These are phyloP conservation scores for Phytopythium mirpurense DNA, from an alignment of 352 stramenopile genomes.

Conservation along the genomic window DNA sequence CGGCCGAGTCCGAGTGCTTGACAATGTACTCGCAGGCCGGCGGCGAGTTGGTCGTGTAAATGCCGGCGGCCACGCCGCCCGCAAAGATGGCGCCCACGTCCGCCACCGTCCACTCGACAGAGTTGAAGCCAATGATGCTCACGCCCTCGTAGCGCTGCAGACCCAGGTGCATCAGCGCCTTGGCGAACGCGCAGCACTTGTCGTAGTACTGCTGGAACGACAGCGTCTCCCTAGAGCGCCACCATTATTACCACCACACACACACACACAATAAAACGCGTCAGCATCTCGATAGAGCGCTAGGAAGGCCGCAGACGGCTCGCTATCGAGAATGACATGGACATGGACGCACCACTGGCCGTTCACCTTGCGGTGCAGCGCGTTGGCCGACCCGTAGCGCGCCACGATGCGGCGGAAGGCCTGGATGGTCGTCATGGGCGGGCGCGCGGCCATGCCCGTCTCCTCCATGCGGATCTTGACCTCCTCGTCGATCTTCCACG, in stretches of 20 bases:
- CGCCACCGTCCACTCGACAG: slow-evolving; percentile 91
- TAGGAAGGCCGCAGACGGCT: too few relatives aligned
- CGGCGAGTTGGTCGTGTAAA: slow-evolving; percentile 95
- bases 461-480: slow-evolving; percentile 67
- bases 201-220: slow-evolving; percentile 80
- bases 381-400: slow-evolving; percentile 46
- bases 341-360: slow-evolving; percentile 68
- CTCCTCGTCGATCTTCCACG: slow-evolving; percentile 85
- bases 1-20: slow-evolving; percentile 89
- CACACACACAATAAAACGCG: neutral
- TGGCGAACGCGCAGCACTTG: slow-evolving; percentile 71
- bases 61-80: slow-evolving; percentile 89
- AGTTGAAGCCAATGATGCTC: slow-evolving; percentile 90
- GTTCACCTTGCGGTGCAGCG: slow-evolving; percentile 64
- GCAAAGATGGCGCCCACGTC: slow-evolving; percentile 92
- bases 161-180: slow-evolving; percentile 67
- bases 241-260: too few relatives aligned
- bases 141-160: slow-evolving; percentile 74
- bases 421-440: slow-evolving; percentile 46
- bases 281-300: neutral
- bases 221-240: slow-evolving; percentile 37
- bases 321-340: too few relatives aligned
- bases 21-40: slow-evolving; percentile 91
- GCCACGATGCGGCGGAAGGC: slow-evolving; percentile 57
- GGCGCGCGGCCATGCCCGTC: slow-evolving; percentile 33